These are phyloP conservation scores for Neonectria ditissima DNA, from an alignment of 2,329 filamentous ascomycete species.

Conservation along the genomic window DNA sequence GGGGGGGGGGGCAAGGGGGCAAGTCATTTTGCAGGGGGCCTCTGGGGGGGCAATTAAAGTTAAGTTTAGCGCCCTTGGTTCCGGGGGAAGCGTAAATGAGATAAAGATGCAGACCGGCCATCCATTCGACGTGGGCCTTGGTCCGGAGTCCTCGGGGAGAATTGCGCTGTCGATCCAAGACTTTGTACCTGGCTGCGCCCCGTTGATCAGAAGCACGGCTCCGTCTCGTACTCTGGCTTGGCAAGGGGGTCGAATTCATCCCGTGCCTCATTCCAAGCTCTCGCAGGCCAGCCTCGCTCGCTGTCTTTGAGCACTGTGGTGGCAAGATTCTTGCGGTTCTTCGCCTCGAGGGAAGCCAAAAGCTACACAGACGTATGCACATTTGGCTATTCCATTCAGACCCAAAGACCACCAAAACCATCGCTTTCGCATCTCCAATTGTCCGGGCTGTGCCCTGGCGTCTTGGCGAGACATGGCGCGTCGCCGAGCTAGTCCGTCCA, in stretches of 20 bases:
- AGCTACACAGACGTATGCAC: background rate
- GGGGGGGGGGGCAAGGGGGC: background rate
- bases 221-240: background rate
- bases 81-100: background rate
- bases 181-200: background rate
- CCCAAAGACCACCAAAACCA: too few relatives aligned
- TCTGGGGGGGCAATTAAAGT: constrained; percentile 37
- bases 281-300: background rate
- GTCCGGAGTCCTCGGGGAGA: background rate
- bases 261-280: background rate
- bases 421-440: background rate
- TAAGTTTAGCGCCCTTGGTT: constrained; percentile 32
- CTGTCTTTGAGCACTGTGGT: background rate
- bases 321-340: background rate
- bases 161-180: background rate
- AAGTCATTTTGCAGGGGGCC: background rate
- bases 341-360: background rate
- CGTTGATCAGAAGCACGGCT: background rate
- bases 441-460: background rate
- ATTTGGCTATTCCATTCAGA: too few relatives aligned
- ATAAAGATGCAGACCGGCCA: constrained; percentile 1
- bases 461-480: background rate
- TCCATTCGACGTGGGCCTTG: background rate
- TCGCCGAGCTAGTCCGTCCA: background rate
- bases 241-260: background rate